Base-by-base conservation (phyloP, 305 asterid genomes). In the Striga hermonthica region DNA sequence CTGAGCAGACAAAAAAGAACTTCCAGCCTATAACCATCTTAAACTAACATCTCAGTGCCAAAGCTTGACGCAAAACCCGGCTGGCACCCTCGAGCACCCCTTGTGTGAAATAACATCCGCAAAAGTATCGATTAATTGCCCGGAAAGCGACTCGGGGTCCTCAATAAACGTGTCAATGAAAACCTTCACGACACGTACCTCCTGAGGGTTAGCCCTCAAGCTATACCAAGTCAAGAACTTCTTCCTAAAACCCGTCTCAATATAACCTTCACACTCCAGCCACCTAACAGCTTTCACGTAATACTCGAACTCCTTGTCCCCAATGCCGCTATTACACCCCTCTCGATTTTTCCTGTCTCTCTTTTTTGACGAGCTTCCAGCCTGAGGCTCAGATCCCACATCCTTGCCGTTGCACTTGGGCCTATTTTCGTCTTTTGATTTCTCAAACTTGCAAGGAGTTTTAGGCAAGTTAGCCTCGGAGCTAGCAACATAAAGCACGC, bases 181-280 rank as follows among this genome's bases (percentile, higher is more conserved):
- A 9, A 77, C 89, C 22, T 79, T 85, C 57, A 86, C 95, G 0
- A 86, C 75, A 28, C 84, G 79, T 14, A 76, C 80, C 84, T 91
- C 87, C 56, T 82, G 90, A 10, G 85, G 56, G 0, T 78, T 82
- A 36, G 98, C 96, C 61, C 90, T 82, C 81, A 91, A 69, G 76
- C 94, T 82, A 64, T 83, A 91, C 98, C 98, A 91, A 0, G 98
- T 88, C 74, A 91, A 72, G 71, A 91, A 84, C 64, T 88, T 91
- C 84, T 82, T 83, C 48, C 98, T 81, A 53, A 86, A 88, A 37
- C 74, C 44, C 9, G 82, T 72, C 53, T 81, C 91, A 2, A 91
- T 64, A 69, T 84, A 83, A 22, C 96, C 95, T 5, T 83, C 93
- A 4, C 83, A 75, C 77, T 91, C 98, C 77, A 91, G 71, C 82